These are phyloP conservation scores for Hypoxylon intermedium DNA, from an alignment of 495 filamentous ascomycete genomes.

Conservation along the genomic window DNA sequence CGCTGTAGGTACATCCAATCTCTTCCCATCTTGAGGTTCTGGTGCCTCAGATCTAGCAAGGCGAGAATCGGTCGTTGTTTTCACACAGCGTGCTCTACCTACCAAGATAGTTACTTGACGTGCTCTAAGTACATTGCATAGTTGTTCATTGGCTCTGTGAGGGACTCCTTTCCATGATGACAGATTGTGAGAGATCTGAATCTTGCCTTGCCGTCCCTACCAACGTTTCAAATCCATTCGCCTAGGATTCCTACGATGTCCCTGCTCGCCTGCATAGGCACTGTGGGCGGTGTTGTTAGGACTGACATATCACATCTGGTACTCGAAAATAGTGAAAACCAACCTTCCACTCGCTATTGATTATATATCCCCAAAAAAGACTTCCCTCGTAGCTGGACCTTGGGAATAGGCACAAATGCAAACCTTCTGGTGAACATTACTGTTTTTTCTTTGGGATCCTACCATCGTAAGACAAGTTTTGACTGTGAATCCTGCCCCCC, in stretches of 20 bases:
- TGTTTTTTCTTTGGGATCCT: no score
- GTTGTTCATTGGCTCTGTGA: background rate
- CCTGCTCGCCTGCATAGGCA: background rate
- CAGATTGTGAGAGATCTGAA: background rate
- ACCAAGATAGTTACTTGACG: no score
- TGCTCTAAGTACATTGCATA: background rate
- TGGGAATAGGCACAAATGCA: background rate
- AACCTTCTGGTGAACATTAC: no score
- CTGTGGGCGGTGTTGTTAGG: background rate
- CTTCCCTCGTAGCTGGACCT: background rate
- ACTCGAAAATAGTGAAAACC: background rate
- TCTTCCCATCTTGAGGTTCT: no score
- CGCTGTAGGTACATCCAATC: no score
- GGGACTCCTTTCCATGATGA: background rate
- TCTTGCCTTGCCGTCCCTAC: background rate
- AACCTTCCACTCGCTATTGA: background rate
- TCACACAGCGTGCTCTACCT: background rate
- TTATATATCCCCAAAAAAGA: background rate
- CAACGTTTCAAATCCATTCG: background rate
- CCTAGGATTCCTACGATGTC: background rate
- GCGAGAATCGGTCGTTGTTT: no score
- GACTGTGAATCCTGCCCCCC: background rate
- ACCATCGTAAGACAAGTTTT: no score
- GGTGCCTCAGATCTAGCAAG: no score
- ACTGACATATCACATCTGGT: background rate